Conservation (phyloP, 2,329 filamentous ascomycete species). For the Lecanicillium sp. region DNA sequence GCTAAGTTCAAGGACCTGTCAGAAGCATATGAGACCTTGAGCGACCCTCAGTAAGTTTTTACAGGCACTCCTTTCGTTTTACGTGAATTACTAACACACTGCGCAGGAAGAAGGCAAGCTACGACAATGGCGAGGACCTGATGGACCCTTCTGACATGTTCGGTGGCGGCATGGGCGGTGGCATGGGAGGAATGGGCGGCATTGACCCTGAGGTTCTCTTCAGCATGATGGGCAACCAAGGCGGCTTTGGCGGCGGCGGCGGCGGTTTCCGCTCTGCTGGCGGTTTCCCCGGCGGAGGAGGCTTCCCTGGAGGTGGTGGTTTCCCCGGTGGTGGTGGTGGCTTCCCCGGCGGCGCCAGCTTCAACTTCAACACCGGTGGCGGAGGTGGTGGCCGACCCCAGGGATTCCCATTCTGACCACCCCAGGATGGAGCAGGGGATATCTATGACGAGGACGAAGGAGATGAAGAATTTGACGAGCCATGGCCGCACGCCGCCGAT, state of each 20-base stretch:
- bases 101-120: conserved; percentile 72
- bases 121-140: conserved; percentile 88
- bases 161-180: conserved; percentile 42
- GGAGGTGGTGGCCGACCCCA: conserved; percentile 27
- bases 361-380: conserved; percentile 51
- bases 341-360: conserved; percentile 43
- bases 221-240: conserved; percentile 72
- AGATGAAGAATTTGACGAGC: conserved; percentile 22
- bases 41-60: conserved; percentile 74
- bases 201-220: conserved; percentile 75
- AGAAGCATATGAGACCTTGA: conserved; percentile 93
- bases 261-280: conserved; percentile 43
- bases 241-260: conserved; percentile 45
- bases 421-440: conserved; percentile 32
- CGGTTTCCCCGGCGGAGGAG: conserved; percentile 39
- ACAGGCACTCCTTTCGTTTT: conserved; percentile 9
- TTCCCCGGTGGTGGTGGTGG: conserved; percentile 33
- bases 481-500: neutral
- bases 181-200: conserved; percentile 58
- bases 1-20: conserved; percentile 96
- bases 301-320: conserved; percentile 45
- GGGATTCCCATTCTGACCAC: conserved; percentile 41
- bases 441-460: conserved; percentile 23
- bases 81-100: conserved; percentile 23
- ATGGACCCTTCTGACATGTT: conserved; percentile 86